Evolutionary conservation across 805 yeast genomes (phyloP).

Genomic region (Pichia insulana): DNA sequence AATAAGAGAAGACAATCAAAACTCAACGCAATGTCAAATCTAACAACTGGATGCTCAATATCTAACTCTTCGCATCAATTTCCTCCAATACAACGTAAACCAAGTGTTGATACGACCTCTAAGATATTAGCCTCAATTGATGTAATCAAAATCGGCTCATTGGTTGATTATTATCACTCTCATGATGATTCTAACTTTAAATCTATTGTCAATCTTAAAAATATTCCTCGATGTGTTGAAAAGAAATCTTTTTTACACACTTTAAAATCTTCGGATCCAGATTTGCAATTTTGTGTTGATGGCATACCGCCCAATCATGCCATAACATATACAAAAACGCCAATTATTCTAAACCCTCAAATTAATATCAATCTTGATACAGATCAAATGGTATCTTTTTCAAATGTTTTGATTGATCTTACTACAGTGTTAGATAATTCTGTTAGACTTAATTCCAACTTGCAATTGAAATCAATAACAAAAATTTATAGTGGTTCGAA

Average conservation of each 20-base stretch:
- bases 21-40: neutral
- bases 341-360: slow-evolving; percentile 14
- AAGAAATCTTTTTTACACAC: slow-evolving; percentile 20
- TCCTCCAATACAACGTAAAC: slow-evolving; percentile 9
- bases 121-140: neutral
- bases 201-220: slow-evolving; percentile 18
- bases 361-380: slow-evolving; percentile 18
- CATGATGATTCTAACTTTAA: slow-evolving; percentile 7
- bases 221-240: slow-evolving; percentile 17
- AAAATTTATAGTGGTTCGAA: slow-evolving; percentile 18
- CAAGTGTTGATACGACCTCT: slow-evolving; percentile 7
- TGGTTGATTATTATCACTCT: slow-evolving; percentile 6
- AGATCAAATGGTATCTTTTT: slow-evolving; percentile 24
- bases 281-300: slow-evolving; percentile 18
- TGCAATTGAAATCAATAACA: slow-evolving; percentile 23
- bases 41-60: neutral
- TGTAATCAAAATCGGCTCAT: slow-evolving; percentile 11
- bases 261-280: slow-evolving; percentile 12
- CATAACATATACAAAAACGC: slow-evolving; percentile 21
- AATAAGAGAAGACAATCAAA: slow-evolving; percentile 17
- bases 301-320: slow-evolving; percentile 20
- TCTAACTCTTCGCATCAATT: slow-evolving; percentile 4
- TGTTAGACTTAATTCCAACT: slow-evolving; percentile 14
- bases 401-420: slow-evolving; percentile 19
- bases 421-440: slow-evolving; percentile 10